Base-by-base conservation (phyloP, 2,329 filamentous ascomycete species). In the Fusarium sp. region DNA sequence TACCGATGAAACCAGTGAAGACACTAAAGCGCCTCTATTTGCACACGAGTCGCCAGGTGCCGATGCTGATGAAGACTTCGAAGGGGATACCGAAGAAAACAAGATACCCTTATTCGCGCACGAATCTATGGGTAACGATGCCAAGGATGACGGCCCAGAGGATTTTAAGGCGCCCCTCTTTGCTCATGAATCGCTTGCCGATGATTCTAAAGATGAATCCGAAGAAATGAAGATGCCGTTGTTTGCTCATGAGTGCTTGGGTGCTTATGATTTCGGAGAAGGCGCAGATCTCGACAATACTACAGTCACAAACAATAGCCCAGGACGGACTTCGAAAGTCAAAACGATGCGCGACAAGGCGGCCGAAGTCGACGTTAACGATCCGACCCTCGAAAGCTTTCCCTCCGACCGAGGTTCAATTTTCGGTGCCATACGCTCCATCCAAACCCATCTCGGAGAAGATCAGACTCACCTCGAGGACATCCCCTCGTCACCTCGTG, bases 361-460 rank as follows among this genome's bases (percentile, higher is more conserved):
- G 15, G 63, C 59, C 15, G 59, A 75, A 12, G 47, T 75, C 27
- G 84, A 86, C 50, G 63, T 83, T 4, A 79, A 83, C 49, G 85
- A 87, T 52, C 84, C 85, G 3, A 85, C 81, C 0, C 75, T 87
- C 11, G 85, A 86, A 65, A 78, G 74, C 20, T 86, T 87, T 66
- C 85, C 85, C 4, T 84, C 81, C 2, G 81, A 82, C 53, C 79
- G 80, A 18, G 77, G 79, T 1, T 83, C 82, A 8, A 84, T 87
- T 52, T 75, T 86, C 15, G 79, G 82, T 50, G 79, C 82, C 2
- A 78, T 87, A 16, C 81, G 83, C 9, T 83, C 82, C 54, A 81
- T 87, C 16, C 82, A 82, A 59, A 84, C 82, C 0, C 81, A 83
- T 44, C 78, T 83, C 1, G 77, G 79, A 42, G 82, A 81, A 46